phyloP scores from a whole-genome alignment of 257 asterid genomes.

The Capsicum rhomboideum region DNA sequence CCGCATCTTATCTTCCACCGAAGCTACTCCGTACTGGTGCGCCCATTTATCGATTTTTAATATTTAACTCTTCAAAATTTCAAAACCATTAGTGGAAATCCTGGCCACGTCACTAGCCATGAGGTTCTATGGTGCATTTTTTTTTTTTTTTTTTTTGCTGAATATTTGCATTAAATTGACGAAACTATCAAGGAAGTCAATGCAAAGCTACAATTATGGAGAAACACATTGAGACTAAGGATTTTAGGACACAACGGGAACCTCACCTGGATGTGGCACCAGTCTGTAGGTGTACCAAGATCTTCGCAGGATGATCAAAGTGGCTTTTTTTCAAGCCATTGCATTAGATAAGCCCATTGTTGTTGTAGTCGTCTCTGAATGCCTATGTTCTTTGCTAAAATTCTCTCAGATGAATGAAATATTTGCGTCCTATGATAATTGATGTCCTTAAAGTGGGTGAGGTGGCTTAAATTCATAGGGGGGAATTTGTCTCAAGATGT shows the following conservation, averaged over 20 bases:
- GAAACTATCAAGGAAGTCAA: neutral
- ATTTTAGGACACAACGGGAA: neutral
- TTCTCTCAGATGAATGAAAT: neutral
- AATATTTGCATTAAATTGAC: neutral
- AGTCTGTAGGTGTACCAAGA: neutral
- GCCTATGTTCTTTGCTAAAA: neutral
- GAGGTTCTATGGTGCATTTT: neutral
- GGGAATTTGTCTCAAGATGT: neutral
- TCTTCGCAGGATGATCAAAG: neutral
- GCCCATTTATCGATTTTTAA: neutral
- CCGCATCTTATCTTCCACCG: too few species aligned
- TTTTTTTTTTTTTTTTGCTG: neutral
- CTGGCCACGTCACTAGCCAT: neutral
- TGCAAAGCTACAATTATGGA: neutral
- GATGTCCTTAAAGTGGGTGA: neutral
- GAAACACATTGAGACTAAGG: neutral
- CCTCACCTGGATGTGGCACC: neutral
- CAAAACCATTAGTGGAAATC: neutral
- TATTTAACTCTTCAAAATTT: neutral
- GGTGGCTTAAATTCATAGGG: neutral
- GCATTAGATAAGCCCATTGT: neutral
- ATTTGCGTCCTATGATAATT: neutral
- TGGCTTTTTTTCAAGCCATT: neutral
- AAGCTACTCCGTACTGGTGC: too few species aligned
- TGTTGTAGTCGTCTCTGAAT: neutral